phyloP scores from a whole-genome alignment of 805 yeast genomes.

The Blastobotrys robertii region DNA sequence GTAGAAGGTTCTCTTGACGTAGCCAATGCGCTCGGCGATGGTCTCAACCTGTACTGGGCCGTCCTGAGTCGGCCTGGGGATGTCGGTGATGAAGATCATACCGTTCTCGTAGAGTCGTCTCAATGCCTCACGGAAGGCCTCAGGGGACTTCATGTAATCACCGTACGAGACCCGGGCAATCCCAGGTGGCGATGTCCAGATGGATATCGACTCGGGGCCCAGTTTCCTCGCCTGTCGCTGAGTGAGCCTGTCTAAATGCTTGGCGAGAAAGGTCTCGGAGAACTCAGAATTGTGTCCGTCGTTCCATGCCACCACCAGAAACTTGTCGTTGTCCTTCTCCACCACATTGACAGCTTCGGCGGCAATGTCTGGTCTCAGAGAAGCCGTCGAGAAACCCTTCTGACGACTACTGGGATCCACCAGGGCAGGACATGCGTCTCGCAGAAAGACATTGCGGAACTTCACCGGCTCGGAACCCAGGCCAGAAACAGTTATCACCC shows the following conservation, averaged over 20 bases:
- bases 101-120: slow-evolving; percentile 46
- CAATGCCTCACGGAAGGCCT: slow-evolving; percentile 32
- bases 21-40: slow-evolving; percentile 51
- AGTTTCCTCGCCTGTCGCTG: too few relatives aligned
- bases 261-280: slow-evolving; percentile 35
- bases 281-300: slow-evolving; percentile 39
- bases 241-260: background rate
- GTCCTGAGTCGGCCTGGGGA: slow-evolving; percentile 36
- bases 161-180: slow-evolving; percentile 29
- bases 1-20: slow-evolving; percentile 60
- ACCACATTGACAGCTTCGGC: slow-evolving; percentile 12
- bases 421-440: slow-evolving; percentile 53
- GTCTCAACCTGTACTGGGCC: slow-evolving; percentile 27
- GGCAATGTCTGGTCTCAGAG: slow-evolving; percentile 26
- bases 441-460: slow-evolving; percentile 35
- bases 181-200: slow-evolving; percentile 16
- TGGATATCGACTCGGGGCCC: background rate
- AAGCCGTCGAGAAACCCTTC: slow-evolving; percentile 54
- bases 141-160: slow-evolving; percentile 32
- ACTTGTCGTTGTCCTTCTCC: slow-evolving; percentile 18
- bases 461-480: slow-evolving; percentile 8
- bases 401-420: slow-evolving; percentile 50
- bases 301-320: slow-evolving; percentile 38
- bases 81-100: slow-evolving; percentile 40
- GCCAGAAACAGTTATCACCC: slow-evolving; percentile 9